A percentile compares a stretch with the other conserved stretches of the same genome.
Conservation (phyloP, 257 asterid species). For the Jaltomata sinuosa region DNA sequence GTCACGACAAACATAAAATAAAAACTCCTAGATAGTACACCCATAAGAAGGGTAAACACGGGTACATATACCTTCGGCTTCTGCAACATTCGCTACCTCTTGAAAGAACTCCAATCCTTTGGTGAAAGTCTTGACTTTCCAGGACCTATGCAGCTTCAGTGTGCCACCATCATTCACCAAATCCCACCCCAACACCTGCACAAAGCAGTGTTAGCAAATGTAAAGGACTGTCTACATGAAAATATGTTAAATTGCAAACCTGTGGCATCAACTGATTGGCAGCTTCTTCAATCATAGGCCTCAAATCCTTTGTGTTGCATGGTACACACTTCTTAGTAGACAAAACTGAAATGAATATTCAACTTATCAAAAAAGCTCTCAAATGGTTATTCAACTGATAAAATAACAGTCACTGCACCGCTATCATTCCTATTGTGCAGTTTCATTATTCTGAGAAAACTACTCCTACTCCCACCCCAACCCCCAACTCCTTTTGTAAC, state of each 20-base stretch:
- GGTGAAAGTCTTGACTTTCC: constrained; percentile 84
- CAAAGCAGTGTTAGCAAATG: neutral
- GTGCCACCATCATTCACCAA: constrained; percentile 55
- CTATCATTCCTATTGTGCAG: neutral
- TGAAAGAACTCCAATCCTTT: constrained; percentile 84
- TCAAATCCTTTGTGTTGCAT: constrained; percentile 23
- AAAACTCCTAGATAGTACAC: neutral
- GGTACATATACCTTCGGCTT: constrained; percentile 61
- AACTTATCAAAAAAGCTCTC: constrained; percentile 26
- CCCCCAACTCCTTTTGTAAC: neutral
- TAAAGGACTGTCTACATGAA: neutral
- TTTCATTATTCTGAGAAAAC: neutral
- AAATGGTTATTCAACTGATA: constrained; percentile 4
- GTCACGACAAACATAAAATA: neutral
- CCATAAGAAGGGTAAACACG: neutral
- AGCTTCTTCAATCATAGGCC: constrained; percentile 32
- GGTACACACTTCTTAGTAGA: constrained; percentile 68
- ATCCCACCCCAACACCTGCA: constrained; percentile 82
- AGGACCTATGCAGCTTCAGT: constrained; percentile 62
- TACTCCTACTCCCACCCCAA: neutral
- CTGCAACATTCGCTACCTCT: constrained; percentile 78
- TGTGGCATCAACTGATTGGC: constrained; percentile 20
- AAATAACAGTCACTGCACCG: neutral
- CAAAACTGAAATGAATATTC: constrained; percentile 41
- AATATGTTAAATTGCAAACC: constrained; percentile 9